Evolutionary conservation across 345 rosid genomes (phyloP), one percentile per base, ranked within the genome.

Genomic region (Microthlaspi erraticum): DNA sequence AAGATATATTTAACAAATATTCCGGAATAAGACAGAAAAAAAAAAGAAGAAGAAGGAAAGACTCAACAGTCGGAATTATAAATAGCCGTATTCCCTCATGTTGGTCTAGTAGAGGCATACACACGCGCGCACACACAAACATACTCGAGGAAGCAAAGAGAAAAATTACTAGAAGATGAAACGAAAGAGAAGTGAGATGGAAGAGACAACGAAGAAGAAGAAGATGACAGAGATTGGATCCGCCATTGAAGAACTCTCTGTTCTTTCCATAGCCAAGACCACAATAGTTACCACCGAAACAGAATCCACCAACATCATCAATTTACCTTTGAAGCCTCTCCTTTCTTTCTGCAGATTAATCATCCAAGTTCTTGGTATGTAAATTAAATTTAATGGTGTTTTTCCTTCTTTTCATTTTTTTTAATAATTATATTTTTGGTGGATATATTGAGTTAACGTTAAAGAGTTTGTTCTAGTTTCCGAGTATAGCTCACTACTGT

Each of bases 161-260:
- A 42, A 51, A 1, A 33, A 52, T 8, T 16, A 53, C 12, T 56
- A 29, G 68, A 58, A 61, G 58, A 90, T 93, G 90, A 93, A 87
- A 80, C 83, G 91, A 68, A 83, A 79, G 79, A 88, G 97, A 78
- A 72, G 76, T 60, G 85, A 81, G 32, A 81, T 73, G 81, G 93
- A 66, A 66, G 78, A 66, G 85, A 59, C 71, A 51, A 60, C 46
- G 5, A 74, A 51, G 48, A 58, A 65, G 43, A 73, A 79, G 85
- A 88, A 80, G 79, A 79, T 75, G 50, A 70, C 95, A 50, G 95
- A 87, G 81, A 68, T 93, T 60, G 83, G 86, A 78, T 82, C 87
- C 34, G 96, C 93, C 81, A 83, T 87, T 77, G 92, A 88, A 77
- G 98, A 90, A 82, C 83, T 93, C 36, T 79, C 90, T 58, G 58